Evolutionary conservation across 1,284 basidiomycete species (phyloP), one percentile per base, ranked within the genome.

Genomic region (Termitomyces sp.): DNA sequence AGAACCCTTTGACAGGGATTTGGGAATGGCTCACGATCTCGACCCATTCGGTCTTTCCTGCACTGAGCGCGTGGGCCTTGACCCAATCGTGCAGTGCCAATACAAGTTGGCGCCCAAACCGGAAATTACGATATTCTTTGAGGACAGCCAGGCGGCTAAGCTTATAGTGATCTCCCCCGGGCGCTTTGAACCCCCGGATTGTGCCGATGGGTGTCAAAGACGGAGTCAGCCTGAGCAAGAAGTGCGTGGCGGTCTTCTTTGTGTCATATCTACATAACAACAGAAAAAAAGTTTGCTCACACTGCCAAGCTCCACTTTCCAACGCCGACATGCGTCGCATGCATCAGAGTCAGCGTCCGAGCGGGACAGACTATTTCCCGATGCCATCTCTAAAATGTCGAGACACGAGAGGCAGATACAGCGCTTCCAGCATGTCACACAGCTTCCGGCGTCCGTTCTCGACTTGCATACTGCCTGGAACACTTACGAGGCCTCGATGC

Each of bases 121-220:
- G 71, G 71, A 72, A 76, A 52, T 75, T 67, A 41, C 88, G 82
- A 66, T 86, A 86, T 3, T 80, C 74, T 62, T 80, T 78, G 59
- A 84, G 75, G 39, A 91, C 73, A 30, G 80, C 86, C 18, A 91
- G 78, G 3, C 88, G 79, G 57, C 73, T 74, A 54, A 90, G 79
- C 69, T 88, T 90, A 69, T 84, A 86, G 70, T 84, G 86, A 64
- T 80, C 78, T 44, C 64, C 60, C 3, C 59, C 65, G 11, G 67
- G 62, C 4, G 57, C 50, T 44, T 62, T 62, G 56, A 59, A 63
- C 9, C 54, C 73, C 42, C 85, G 79, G 57, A 90, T 80, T 24
- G 86, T 88, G 56, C 88, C 88, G 57, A 88, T 75, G 14, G 86
- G 84, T 50, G 66, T 70, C 46, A 75, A 67, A 3, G 80, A 83